phyloP scores from a whole-genome alignment of 1,284 basidiomycete species.

The Melampsora larici-populina region DNA sequence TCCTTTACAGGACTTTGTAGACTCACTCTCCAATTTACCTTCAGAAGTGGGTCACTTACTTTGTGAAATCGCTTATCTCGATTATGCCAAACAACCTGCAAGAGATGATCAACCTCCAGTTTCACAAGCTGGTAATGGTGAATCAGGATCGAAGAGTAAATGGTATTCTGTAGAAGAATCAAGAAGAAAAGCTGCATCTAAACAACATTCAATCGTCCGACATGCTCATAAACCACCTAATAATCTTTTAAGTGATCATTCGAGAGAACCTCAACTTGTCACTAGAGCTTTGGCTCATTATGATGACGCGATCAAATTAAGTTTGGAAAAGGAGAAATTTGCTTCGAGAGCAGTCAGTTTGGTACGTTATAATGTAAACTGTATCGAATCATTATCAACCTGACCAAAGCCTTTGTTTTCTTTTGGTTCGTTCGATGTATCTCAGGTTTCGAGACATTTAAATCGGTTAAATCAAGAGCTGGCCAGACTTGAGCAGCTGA shows the following conservation, averaged over 20 bases:
- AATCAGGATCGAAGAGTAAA: constrained; percentile 32
- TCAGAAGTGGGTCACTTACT: constrained; percentile 37
- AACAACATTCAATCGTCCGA: constrained; percentile 40
- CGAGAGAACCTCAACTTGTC: constrained; percentile 32
- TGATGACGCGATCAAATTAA: constrained; percentile 43
- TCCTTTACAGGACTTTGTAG: constrained; percentile 30
- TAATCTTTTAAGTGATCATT: constrained; percentile 40
- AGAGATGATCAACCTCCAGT: constrained; percentile 39
- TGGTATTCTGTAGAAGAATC: constrained; percentile 44
- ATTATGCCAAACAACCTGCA: constrained; percentile 38
- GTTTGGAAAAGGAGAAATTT: constrained; percentile 41
- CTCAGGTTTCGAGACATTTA: constrained; percentile 34
- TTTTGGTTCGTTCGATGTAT: neutral
- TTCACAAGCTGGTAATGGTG: constrained; percentile 38
- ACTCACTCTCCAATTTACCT: constrained; percentile 36
- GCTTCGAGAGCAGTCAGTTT: constrained; percentile 37
- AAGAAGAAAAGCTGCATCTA: constrained; percentile 33
- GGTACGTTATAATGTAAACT: neutral
- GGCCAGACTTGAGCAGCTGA: constrained; percentile 23
- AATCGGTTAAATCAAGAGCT: constrained; percentile 39
- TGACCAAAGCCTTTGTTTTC: neutral
- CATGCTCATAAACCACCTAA: constrained; percentile 42
- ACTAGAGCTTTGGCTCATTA: constrained; percentile 39
- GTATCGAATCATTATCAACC: too few relatives aligned
- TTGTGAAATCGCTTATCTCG: constrained; percentile 43